Evolutionary conservation across 2,329 filamentous ascomycete species (phyloP), one percentile per base, ranked within the genome.

Genomic region (Neofusicoccum sp.): DNA sequence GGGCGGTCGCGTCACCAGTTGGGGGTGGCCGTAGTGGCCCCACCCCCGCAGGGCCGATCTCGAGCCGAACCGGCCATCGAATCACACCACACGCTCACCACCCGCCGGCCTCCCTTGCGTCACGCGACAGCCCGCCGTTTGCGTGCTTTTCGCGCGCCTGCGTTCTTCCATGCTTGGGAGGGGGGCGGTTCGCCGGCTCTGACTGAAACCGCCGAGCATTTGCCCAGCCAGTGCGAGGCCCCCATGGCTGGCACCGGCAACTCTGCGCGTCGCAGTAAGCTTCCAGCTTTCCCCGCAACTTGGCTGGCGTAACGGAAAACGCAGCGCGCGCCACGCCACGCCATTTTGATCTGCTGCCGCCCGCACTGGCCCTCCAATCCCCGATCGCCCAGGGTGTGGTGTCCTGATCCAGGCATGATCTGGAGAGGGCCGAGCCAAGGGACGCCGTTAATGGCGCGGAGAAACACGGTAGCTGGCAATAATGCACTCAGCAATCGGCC

Each of bases 331-430:
- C 54, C 54, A 45, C 37, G 14, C 52, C 28, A 41, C 6, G n/a
- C 48, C 33, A 33, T 37, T 22, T 22, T 22, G 22, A 22, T 22
- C 22, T 22, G 22, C 22, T 22, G 22, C 22, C 22, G 22, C 22
- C 22, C 22, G 22, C 22, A 22, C 22, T 22, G 22, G 22, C 22
- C 22, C 22, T 22, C 22, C 22, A 22, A 22, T 22, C 22, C 22
- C 22, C 22, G 22, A 22, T 22, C 22, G 22, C 47, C 47, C 47
- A 12, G 14, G 14, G 29, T 14, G 8, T 3, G 6, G 34, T 54
- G 50, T 54, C 52, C 54, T 58, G 54, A 58, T 58, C 54, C 39
- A 58, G 54, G 39, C 54, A 58, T 58, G 54, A 58, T 58, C 54
- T 3, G 14, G 54, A n/a, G 22, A 22, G 22, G 22, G 22, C 22